These are phyloP conservation scores for Hemileccinum rubropunctum DNA, from an alignment of 768 basidiomycete genomes.

Conservation along the genomic window DNA sequence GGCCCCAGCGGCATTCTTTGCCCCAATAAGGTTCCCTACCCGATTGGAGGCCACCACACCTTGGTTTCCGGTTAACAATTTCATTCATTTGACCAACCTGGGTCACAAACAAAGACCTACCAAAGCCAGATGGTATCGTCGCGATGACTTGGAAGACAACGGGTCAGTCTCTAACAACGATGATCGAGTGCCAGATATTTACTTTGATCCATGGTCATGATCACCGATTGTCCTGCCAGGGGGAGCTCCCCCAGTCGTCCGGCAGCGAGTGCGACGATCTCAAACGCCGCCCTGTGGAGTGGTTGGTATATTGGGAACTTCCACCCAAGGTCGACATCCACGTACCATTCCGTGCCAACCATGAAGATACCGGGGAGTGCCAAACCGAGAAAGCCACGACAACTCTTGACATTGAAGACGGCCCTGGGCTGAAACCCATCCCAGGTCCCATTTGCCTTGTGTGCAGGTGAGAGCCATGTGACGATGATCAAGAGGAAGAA, in stretches of 20 bases:
- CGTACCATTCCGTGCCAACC: constrained; percentile 79
- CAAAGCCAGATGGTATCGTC: constrained; percentile 75
- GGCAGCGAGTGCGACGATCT: constrained; percentile 77
- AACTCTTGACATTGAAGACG: constrained; percentile 48
- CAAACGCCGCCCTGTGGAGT: constrained; percentile 66
- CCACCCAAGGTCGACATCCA: neutral
- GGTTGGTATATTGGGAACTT: neutral
- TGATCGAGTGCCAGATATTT: constrained; percentile 1
- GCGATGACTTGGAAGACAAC: constrained; percentile 49
- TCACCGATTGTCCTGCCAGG: constrained; percentile 73
- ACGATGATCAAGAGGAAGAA: constrained; percentile 53
- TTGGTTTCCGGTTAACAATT: constrained; percentile 16
- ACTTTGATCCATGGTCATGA: constrained; percentile 83
- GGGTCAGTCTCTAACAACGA: neutral
- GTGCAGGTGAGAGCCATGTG: constrained; percentile 49
- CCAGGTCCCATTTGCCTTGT: constrained; percentile 61
- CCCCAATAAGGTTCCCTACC: constrained; percentile 71
- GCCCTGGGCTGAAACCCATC: constrained; percentile 48
- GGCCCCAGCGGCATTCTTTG: constrained; percentile 49
- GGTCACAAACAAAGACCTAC: constrained; percentile 19
- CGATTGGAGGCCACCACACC: constrained; percentile 70
- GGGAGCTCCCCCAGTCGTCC: constrained; percentile 65
- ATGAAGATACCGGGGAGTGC: constrained; percentile 77
- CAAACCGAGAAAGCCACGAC: constrained; percentile 56
- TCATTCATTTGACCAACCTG: neutral